Base-by-base conservation (phyloP, 2,329 filamentous ascomycete species). In the Leptographium lundbergii region DNA sequence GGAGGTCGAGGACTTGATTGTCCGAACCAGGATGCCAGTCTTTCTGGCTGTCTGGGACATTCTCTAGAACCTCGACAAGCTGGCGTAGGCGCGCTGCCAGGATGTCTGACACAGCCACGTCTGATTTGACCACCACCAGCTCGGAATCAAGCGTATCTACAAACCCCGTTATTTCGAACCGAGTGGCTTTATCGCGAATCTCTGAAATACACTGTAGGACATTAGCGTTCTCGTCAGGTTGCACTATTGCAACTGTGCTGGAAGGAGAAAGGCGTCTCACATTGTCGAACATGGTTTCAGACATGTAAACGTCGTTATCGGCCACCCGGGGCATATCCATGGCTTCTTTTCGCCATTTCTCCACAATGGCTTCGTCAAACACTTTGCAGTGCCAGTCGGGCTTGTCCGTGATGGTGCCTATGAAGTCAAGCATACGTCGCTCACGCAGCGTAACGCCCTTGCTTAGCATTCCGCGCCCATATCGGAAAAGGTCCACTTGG, bases 1-100 rank as follows among this genome's bases (percentile, higher is more conserved):
- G 74, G 4, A 86, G 70, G 65, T 85, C 77, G 6, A 80, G 74
- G 1, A 86, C 80, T 64, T 73, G 75, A 1, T 74, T 68, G 56
- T 80, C 67, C 0, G 77, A 79, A 5, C 73, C 69, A 0, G 81
- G 82, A 67, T 85, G 79, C 74, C 77, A 86, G 67, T 84, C 81
- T 45, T 60, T 57, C 2, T 59, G 7, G 27, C 27, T 14, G 1
- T 58, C 58, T 6, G 76, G 74, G 3, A 77, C 72, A 22, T 73
- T 66, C 60, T 79, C 73, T 2, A 86, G 71, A 34, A 29, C 56
- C 19, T 67, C 65, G 45, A 77, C 74, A 6, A 72, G 73, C 6
- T 61, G 60, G n/a, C 61, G 65, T 1, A 84, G 67, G 0, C 67
- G 66, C 0, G 71, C 11, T 4, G 57, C 61, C 11, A 72, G 65